Evolutionary conservation across 306 rosid species (phyloP).

Genomic region (Carpinus viminea): DNA sequence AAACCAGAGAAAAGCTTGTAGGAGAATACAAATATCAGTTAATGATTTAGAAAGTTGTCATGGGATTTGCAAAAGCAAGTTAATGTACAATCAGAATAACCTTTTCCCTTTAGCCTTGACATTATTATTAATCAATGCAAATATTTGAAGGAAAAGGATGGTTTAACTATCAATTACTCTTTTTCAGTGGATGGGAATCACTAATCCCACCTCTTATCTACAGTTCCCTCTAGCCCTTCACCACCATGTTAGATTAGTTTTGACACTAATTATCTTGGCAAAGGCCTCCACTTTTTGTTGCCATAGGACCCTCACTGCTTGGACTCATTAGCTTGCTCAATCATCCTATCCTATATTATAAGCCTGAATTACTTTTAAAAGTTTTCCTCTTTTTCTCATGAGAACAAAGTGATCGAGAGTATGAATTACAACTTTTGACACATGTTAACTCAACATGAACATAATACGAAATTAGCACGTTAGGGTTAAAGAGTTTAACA

Average conservation of each 20-base stretch:
- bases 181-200: neutral
- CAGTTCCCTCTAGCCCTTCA: neutral
- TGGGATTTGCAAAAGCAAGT: neutral
- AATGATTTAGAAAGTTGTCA: neutral
- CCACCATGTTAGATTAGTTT: neutral
- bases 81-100: neutral
- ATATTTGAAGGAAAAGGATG: neutral
- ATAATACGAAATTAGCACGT: too few relatives aligned
- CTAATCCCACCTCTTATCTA: neutral
- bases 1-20: neutral
- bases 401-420: neutral
- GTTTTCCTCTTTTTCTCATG: neutral
- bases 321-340: neutral
- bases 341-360: neutral
- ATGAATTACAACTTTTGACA: neutral
- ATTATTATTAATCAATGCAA: neutral
- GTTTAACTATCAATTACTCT: neutral
- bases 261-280: neutral
- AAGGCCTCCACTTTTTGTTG: neutral
- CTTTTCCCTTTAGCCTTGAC: neutral
- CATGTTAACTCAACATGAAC: too few relatives aligned
- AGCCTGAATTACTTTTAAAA: too few relatives aligned
- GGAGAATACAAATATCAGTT: neutral
- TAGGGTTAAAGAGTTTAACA: too few relatives aligned
- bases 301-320: neutral